These are phyloP conservation scores for Diaporthe helianthi DNA, from an alignment of 2,329 filamentous ascomycete genomes.

Conservation along the genomic window DNA sequence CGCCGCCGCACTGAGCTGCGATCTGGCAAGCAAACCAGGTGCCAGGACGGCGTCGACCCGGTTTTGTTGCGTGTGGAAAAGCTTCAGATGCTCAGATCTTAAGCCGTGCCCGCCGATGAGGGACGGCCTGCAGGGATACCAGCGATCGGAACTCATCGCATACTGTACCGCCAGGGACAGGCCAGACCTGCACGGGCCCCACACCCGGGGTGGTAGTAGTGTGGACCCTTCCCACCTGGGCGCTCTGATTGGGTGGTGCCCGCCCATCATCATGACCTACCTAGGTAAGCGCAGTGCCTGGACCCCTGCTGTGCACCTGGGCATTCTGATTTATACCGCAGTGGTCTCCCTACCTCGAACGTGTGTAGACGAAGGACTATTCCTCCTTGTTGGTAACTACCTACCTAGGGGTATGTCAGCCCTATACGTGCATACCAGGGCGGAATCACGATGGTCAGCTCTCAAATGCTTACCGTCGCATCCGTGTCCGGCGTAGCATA, in stretches of 20 bases:
- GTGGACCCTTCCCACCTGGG: not conserved
- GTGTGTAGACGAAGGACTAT: too few relatives aligned
- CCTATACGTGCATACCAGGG: not conserved
- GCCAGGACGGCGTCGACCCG: constrained; percentile 19
- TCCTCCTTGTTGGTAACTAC: too few relatives aligned
- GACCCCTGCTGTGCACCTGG: not conserved
- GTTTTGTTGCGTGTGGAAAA: not conserved
- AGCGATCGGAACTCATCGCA: constrained; percentile 11
- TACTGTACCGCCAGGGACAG: not conserved
- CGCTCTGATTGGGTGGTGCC: not conserved
- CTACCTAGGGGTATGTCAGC: too few relatives aligned
- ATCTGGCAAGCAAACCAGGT: not conserved
- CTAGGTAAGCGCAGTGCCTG: not conserved
- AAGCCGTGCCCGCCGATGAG: not conserved
- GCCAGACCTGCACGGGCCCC: not conserved
- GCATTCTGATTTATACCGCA: not conserved
- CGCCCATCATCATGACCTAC: not conserved
- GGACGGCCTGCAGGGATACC: not conserved
- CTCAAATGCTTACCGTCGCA: too few relatives aligned
- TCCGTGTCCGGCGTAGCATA: not conserved
- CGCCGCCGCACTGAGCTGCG: not conserved
- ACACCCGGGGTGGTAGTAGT: not conserved
- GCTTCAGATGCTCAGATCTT: constrained; percentile 17
- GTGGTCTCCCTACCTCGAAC: too few relatives aligned
- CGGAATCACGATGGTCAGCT: too few relatives aligned